Conservation (phyloP, 768 basidiomycete species). For the Termitomyces sp. region DNA sequence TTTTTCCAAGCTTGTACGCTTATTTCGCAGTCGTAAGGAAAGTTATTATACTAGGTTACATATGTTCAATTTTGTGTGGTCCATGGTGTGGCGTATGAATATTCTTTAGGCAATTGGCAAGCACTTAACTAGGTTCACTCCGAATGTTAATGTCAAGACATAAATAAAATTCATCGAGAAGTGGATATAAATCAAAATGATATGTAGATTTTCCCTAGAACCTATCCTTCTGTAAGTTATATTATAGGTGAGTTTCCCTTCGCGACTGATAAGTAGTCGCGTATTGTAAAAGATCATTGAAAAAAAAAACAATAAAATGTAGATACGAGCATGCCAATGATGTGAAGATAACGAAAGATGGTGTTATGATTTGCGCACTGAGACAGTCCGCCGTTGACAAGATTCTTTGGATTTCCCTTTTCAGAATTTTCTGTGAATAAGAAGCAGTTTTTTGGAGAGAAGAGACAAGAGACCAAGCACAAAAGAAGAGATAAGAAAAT, state of each 20-base stretch:
- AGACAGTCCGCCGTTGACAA: no score
- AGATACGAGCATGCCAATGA: background rate
- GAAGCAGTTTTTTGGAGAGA: background rate
- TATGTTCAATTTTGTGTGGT: background rate
- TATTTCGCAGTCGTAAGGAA: background rate
- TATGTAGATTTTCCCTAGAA: background rate
- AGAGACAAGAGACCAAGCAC: background rate
- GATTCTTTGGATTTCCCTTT: background rate
- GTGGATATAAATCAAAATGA: background rate
- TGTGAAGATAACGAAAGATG: background rate
- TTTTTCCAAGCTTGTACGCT: background rate
- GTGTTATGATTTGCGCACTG: background rate
- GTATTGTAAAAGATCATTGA: background rate
- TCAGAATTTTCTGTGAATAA: background rate
- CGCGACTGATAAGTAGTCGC: background rate
- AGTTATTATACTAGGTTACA: background rate
- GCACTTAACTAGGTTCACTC: background rate
- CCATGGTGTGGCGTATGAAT: background rate
- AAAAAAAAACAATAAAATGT: background rate
- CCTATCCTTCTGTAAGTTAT: background rate
- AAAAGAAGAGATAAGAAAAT: background rate
- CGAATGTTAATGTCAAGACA: background rate
- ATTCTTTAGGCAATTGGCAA: no score
- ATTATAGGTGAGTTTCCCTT: background rate
- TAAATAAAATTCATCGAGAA: background rate